These are phyloP conservation scores for Chaetomium sp. DNA, from an alignment of 2,329 filamentous ascomycete species.

Conservation along the genomic window DNA sequence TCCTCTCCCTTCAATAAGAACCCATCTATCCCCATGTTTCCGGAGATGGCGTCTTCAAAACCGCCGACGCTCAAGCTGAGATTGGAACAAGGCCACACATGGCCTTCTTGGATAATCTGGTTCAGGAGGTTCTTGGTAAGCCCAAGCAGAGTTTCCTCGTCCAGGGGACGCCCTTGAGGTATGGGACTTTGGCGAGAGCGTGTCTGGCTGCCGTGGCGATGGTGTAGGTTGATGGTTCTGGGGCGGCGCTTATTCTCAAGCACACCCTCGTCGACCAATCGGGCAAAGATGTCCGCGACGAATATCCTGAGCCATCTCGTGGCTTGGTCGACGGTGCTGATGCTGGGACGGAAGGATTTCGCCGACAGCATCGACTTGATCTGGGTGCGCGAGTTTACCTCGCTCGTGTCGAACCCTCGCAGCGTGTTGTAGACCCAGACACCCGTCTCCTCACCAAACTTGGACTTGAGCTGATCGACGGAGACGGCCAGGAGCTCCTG, in stretches of 20 bases:
- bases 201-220: slow-evolving; percentile 72
- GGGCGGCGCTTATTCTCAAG: slow-evolving; percentile 85
- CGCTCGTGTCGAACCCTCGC: slow-evolving; percentile 80
- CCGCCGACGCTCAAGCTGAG: slow-evolving; percentile 86
- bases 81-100: slow-evolving; percentile 89
- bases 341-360: slow-evolving; percentile 87
- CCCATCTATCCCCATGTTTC: slow-evolving; percentile 81
- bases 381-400: slow-evolving; percentile 86
- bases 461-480: slow-evolving; percentile 73
- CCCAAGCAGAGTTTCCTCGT: slow-evolving; percentile 71
- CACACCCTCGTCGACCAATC: slow-evolving; percentile 87
- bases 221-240: slow-evolving; percentile 81
- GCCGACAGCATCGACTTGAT: slow-evolving; percentile 98
- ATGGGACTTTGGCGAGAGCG: slow-evolving; percentile 77
- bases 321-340: slow-evolving; percentile 77
- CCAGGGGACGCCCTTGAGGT: slow-evolving; percentile 71
- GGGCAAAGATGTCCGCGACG: slow-evolving; percentile 83
- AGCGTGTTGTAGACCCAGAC: slow-evolving; percentile 83
- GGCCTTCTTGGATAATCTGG: slow-evolving; percentile 76
- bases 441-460: slow-evolving; percentile 81
- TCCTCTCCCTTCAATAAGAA: slow-evolving; percentile 81
- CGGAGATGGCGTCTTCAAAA: slow-evolving; percentile 83
- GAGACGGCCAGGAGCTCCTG: slow-evolving; percentile 72
- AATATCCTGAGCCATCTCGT: slow-evolving; percentile 89
- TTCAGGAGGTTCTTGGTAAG: slow-evolving; percentile 74